A percentile compares a stretch with the other conserved stretches of the same genome.
phyloP scores from a whole-genome alignment of 2,329 filamentous ascomycete genomes.

The Diplodia sapinea region DNA sequence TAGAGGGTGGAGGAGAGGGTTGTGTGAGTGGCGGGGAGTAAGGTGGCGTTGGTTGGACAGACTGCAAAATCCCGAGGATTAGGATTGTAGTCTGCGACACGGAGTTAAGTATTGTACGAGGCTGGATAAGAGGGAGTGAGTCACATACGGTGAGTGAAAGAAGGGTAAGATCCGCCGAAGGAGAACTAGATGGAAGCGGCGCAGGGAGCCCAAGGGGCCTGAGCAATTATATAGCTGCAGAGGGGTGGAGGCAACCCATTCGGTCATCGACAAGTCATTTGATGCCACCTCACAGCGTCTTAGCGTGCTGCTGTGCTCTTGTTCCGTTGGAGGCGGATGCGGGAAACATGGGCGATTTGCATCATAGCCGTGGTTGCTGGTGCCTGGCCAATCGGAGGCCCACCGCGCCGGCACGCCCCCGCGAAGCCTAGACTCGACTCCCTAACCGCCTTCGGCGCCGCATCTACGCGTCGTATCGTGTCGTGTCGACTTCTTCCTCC shows the following conservation, averaged over 20 bases:
- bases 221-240: conserved; percentile 1
- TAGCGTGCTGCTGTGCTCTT: conserved; percentile 23
- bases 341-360: conserved; percentile 14
- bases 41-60: background rate
- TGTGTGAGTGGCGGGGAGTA: background rate
- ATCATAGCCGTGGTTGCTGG: conserved; percentile 17
- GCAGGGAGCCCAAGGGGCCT: background rate
- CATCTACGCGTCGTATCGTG: conserved; percentile 22
- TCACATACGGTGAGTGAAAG: background rate
- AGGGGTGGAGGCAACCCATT: background rate
- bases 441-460: conserved; percentile 11
- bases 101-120: background rate
- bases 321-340: conserved; percentile 7
- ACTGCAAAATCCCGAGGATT: background rate
- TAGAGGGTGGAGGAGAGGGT: background rate
- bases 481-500: background rate
- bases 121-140: background rate
- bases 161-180: background rate
- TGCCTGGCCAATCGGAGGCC: conserved; percentile 18
- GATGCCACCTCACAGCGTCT: conserved; percentile 20
- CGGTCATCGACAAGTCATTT: conserved; percentile 26
- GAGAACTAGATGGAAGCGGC: background rate
- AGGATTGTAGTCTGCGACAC: background rate
- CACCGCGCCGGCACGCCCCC: conserved; percentile 12
- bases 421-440: background rate